Conservation (phyloP, 345 rosid species). For the Ceriops decandra region DNA sequence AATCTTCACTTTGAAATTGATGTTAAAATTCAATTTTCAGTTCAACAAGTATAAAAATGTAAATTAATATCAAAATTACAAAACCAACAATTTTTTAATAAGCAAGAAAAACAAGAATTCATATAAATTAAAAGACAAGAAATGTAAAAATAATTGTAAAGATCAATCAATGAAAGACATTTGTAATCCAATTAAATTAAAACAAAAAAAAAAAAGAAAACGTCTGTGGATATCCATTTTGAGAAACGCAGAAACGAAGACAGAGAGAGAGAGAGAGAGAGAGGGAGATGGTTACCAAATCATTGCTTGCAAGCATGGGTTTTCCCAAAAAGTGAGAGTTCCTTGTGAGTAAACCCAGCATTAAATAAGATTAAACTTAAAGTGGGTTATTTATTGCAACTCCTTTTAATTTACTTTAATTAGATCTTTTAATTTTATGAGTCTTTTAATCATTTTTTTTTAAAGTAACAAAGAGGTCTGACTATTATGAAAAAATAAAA, state of each 20-base stretch:
- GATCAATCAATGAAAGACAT: too few relatives aligned
- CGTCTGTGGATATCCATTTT: too few relatives aligned
- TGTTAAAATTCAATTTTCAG: too few relatives aligned
- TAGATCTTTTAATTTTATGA: slow-evolving; percentile 61
- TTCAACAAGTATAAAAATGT: too few relatives aligned
- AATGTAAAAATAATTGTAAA: too few relatives aligned
- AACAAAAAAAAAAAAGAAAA: background rate
- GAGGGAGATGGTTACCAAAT: slow-evolving; percentile 20
- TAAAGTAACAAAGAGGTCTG: too few relatives aligned
- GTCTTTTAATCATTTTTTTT: slow-evolving; percentile 18
- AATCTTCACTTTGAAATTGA: too few relatives aligned
- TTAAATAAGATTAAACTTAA: slow-evolving; percentile 67
- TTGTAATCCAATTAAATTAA: background rate
- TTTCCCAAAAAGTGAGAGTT: slow-evolving; percentile 72
- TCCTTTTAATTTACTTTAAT: slow-evolving; percentile 69
- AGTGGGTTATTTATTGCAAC: slow-evolving; percentile 61
- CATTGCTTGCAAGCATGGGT: slow-evolving; percentile 66
- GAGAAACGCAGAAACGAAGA: background rate
- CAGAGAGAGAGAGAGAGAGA: too few relatives aligned
- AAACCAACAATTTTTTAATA: too few relatives aligned
- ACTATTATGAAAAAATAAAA: slow-evolving; percentile 50
- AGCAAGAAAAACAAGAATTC: too few relatives aligned
- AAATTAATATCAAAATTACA: too few relatives aligned
- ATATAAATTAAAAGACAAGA: too few relatives aligned
- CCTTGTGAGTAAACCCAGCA: slow-evolving; percentile 73